Conservation (phyloP, 257 asterid species). For the Cruciata laevipes region DNA sequence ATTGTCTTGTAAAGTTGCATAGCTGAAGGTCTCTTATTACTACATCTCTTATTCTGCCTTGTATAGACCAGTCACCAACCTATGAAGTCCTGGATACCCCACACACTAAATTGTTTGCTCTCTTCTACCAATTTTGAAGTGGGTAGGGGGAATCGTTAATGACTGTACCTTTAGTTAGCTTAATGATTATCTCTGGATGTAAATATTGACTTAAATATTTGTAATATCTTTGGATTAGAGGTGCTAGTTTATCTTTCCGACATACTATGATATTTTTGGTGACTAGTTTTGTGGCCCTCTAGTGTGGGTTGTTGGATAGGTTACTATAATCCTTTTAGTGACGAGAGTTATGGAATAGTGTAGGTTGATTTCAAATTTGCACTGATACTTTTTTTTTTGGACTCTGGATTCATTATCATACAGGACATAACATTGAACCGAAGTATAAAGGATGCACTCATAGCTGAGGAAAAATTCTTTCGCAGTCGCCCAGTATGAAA, state of each 20-base stretch:
- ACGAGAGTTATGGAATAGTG: too few species aligned
- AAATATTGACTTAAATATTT: neutral
- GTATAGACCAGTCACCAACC: neutral
- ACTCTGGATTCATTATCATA: constrained; percentile 9
- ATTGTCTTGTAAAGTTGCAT: neutral
- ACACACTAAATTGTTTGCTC: neutral
- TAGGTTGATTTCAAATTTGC: neutral
- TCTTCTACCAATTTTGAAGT: neutral
- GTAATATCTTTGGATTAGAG: neutral
- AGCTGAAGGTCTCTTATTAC: neutral
- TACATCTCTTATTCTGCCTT: neutral
- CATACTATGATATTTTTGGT: too few species aligned
- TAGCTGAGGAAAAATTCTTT: constrained; percentile 90
- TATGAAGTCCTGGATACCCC: neutral
- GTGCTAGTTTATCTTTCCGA: neutral
- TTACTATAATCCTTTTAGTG: too few species aligned
- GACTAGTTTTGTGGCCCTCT: too few species aligned
- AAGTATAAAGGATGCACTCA: constrained; percentile 81
- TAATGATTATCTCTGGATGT: neutral
- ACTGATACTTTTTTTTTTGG: constrained; percentile 4
- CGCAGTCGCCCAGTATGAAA: too few species aligned
- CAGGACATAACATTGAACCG: constrained; percentile 78
- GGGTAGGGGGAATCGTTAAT: neutral
- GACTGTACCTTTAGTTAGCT: neutral
- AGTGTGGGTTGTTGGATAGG: neutral